phyloP scores from a whole-genome alignment of 495 filamentous ascomycete species.

The Sordaria brevicollis region DNA sequence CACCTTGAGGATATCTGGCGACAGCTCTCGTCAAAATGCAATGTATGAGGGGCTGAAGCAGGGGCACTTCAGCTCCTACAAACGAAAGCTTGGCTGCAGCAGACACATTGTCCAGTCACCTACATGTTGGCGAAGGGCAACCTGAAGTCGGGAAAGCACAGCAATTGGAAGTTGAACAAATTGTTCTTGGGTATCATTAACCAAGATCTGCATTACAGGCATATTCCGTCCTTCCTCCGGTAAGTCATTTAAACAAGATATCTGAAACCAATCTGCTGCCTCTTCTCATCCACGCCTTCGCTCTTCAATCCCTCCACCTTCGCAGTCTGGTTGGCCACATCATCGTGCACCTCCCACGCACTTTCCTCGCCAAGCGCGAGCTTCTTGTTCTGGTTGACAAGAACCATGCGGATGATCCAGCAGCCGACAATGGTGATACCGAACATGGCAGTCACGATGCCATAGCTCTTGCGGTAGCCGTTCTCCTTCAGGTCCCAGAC shows the following conservation, averaged over 20 bases:
- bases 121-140: no score
- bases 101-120: no score
- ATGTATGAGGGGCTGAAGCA: no score
- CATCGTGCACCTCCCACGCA: conserved; percentile 9
- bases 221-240: not conserved
- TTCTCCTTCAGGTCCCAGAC: conserved; percentile 49
- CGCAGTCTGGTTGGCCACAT: conserved; percentile 12
- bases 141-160: no score
- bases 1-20: no score
- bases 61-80: no score
- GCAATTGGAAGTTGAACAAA: not conserved
- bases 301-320: conserved; percentile 5
- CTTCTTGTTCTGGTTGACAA: conserved; percentile 56
- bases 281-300: not conserved
- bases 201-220: not conserved
- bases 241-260: conserved; percentile 6
- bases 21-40: no score
- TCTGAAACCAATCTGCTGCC: conserved; percentile 5
- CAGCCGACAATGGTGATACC: conserved; percentile 42
- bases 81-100: no score
- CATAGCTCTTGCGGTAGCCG: conserved; percentile 31
- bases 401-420: conserved; percentile 43
- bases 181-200: not conserved
- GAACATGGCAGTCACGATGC: conserved; percentile 53
- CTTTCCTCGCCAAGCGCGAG: conserved; percentile 40